A percentile compares a stretch with the other conserved stretches of the same genome.
Conservation (phyloP, 2,329 filamentous ascomycete genomes). For the Phialophora verrucosa region DNA sequence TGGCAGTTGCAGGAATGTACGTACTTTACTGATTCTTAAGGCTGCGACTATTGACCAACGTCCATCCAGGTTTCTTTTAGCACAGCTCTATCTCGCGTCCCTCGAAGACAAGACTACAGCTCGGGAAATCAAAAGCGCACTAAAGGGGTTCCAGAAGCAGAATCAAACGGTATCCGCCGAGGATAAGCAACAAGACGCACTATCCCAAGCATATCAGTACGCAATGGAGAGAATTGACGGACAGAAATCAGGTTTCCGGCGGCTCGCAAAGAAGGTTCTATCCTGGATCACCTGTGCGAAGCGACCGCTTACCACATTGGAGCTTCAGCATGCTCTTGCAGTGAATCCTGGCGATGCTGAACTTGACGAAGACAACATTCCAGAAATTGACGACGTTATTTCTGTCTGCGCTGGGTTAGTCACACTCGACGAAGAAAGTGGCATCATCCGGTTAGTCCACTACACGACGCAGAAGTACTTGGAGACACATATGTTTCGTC, state of each 20-base stretch:
- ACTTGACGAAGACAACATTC: conserved; percentile 38
- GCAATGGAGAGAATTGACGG: conserved; percentile 28
- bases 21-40: conserved; percentile 13
- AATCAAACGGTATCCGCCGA: conserved; percentile 12
- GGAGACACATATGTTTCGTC: conserved; percentile 29
- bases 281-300: conserved; percentile 37
- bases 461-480: conserved; percentile 58
- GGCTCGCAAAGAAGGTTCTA: conserved; percentile 36
- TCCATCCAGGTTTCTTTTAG: conserved; percentile 27
- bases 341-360: conserved; percentile 32
- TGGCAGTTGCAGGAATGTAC: conserved; percentile 37
- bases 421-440: conserved; percentile 35
- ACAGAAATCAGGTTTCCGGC: conserved; percentile 19
- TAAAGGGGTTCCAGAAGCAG: background rate
- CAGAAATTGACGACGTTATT: conserved; percentile 32
- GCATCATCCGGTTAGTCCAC: conserved; percentile 46
- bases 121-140: background rate
- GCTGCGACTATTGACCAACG: too few relatives aligned
- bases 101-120: background rate
- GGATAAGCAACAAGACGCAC: too few relatives aligned
- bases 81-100: conserved; percentile 11
- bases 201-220: too few relatives aligned
- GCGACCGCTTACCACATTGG: conserved; percentile 34
- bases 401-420: conserved; percentile 41
- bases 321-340: conserved; percentile 42